A percentile compares a stretch with the other conserved stretches of the same genome.
phyloP scores from a whole-genome alignment of 192 early-diverging fungal species.

The Obelidium mucronatum region DNA sequence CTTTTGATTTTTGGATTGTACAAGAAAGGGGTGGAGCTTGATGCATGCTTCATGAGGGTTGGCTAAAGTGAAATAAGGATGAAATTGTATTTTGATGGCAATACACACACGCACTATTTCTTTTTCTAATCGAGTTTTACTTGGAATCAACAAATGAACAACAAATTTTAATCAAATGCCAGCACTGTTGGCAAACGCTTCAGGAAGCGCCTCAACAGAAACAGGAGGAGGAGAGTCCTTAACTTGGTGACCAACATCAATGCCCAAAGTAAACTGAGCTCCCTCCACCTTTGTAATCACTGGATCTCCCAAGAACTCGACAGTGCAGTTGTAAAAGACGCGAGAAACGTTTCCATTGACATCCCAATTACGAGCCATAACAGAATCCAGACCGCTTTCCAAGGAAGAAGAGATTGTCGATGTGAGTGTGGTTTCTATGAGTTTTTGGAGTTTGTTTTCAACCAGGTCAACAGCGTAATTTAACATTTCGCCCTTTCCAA shows the following conservation, averaged over 20 bases:
- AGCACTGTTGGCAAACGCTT: too few species aligned
- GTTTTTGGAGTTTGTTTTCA: neutral
- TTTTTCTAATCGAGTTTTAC: too few species aligned
- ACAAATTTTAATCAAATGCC: too few species aligned
- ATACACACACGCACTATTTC: too few species aligned
- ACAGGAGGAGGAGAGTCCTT: too few species aligned
- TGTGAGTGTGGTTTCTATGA: neutral
- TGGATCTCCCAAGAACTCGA: neutral
- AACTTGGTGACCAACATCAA: neutral
- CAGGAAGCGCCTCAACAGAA: too few species aligned
- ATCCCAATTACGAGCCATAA: slow-evolving; percentile 6
- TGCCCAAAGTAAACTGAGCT: neutral
- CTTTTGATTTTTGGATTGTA: too few species aligned
- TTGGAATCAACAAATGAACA: too few species aligned
- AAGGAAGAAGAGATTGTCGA: neutral
- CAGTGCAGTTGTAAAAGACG: slow-evolving; percentile 12
- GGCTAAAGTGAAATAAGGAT: too few species aligned
- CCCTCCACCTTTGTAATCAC: slow-evolving; percentile 7
- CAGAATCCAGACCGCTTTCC: neutral
- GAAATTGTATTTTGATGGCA: too few species aligned
- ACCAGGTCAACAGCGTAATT: neutral
- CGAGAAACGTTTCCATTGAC: slow-evolving; percentile 11
- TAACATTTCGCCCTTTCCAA: slow-evolving; percentile 10
- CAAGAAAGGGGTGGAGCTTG: too few species aligned
- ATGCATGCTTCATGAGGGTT: too few species aligned